phyloP scores from a whole-genome alignment of 768 basidiomycete species.

The Tylopilus balloui region DNA sequence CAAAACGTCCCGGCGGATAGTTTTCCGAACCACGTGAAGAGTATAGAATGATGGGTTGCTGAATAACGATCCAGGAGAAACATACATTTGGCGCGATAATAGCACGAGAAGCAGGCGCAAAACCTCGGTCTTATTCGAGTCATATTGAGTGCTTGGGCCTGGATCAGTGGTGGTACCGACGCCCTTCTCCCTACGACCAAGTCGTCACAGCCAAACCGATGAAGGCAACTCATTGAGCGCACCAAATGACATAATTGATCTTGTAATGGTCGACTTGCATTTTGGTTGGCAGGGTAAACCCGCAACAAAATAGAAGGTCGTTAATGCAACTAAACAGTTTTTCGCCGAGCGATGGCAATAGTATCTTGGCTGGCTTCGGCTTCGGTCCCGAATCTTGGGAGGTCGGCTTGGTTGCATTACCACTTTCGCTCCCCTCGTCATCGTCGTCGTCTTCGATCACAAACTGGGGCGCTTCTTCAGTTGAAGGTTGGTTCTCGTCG shows the following conservation, averaged over 20 bases:
- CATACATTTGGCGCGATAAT: constrained; percentile 87
- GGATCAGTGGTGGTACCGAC: constrained; percentile 83
- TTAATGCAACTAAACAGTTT: constrained; percentile 72
- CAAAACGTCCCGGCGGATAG: constrained; percentile 77
- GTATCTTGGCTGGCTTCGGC: constrained; percentile 39
- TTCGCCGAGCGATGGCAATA: constrained; percentile 77
- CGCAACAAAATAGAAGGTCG: constrained; percentile 90
- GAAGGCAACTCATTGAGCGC: constrained; percentile 26
- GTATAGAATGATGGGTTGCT: constrained; percentile 73
- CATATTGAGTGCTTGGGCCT: constrained; percentile 57
- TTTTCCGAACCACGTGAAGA: constrained; percentile 71
- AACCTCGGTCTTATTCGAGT: constrained; percentile 84
- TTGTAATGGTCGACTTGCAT: constrained; percentile 77
- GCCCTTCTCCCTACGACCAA: constrained; percentile 77
- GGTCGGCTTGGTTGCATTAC: constrained; percentile 28
- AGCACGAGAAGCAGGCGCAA: constrained; percentile 84
- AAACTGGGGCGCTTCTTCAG: constrained; percentile 55
- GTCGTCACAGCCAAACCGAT: constrained; percentile 5
- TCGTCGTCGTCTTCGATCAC: constrained; percentile 82
- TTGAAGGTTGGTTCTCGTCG: constrained; percentile 27
- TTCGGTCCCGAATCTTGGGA: constrained; percentile 16
- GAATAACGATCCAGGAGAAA: constrained; percentile 64
- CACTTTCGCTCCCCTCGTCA: constrained; percentile 39
- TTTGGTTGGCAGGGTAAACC: constrained; percentile 81
- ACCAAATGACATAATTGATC: constrained; percentile 88